These are phyloP conservation scores for Citrus unshiu DNA, from an alignment of 345 rosid genomes.

Conservation along the genomic window DNA sequence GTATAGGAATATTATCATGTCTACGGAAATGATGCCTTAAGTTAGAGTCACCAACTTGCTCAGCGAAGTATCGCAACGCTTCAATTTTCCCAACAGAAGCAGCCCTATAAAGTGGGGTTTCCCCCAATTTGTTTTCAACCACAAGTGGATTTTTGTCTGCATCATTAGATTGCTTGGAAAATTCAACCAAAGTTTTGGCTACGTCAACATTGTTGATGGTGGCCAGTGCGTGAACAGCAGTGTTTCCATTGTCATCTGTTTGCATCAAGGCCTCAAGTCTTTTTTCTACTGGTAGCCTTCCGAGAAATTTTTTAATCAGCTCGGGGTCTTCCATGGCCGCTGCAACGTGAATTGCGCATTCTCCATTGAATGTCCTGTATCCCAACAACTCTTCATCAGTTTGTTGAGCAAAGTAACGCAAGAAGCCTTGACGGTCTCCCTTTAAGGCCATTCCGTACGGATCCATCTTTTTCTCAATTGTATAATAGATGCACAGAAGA, in stretches of 20 bases:
- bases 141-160: not conserved
- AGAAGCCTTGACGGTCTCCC: not conserved
- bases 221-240: not conserved
- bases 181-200: not conserved
- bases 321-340: not conserved
- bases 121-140: not conserved
- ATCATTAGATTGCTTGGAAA: not conserved
- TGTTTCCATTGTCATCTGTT: not conserved
- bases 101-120: not conserved
- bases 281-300: fast-evolving
- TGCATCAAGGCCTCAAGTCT: not conserved
- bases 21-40: not conserved
- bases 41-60: not conserved
- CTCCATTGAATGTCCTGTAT: not conserved
- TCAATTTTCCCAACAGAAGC: not conserved
- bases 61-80: not conserved
- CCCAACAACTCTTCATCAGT: not conserved
- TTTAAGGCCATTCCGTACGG: not conserved
- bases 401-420: not conserved
- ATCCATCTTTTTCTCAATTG: no score
- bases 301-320: not conserved
- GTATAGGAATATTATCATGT: not conserved
- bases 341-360: not conserved
- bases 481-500: not conserved
- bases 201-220: not conserved